These are phyloP conservation scores for Kernera saxatilis DNA, from an alignment of 345 rosid genomes.

Conservation along the genomic window DNA sequence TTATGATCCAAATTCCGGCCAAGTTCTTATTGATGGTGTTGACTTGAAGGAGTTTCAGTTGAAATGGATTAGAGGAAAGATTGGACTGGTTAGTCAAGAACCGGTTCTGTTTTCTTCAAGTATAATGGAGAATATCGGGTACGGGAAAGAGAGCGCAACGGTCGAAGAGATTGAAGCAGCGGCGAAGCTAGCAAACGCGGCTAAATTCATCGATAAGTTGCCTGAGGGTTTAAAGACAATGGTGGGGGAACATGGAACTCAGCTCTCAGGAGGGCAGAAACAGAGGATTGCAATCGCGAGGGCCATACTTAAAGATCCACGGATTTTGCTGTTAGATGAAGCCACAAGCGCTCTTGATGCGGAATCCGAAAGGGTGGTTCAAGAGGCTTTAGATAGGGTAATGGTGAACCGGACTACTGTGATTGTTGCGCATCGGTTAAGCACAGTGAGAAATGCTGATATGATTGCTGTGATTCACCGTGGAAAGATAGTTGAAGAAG, in stretches of 20 bases:
- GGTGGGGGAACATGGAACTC: slow-evolving; percentile 87
- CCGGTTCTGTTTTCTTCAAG: slow-evolving; percentile 57
- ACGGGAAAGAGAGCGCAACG: slow-evolving; percentile 63
- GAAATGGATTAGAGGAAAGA: slow-evolving; percentile 59
- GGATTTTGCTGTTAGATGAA: slow-evolving; percentile 68
- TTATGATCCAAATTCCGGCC: slow-evolving; percentile 60
- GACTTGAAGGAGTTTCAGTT: slow-evolving; percentile 58
- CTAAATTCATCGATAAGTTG: slow-evolving; percentile 57
- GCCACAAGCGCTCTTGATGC: slow-evolving; percentile 84
- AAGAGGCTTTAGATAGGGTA: slow-evolving; percentile 66
- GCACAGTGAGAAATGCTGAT: slow-evolving; percentile 61
- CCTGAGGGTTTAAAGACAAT: slow-evolving; percentile 72
- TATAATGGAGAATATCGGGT: slow-evolving; percentile 58
- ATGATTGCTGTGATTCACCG: slow-evolving; percentile 60
- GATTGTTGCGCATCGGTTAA: slow-evolving; percentile 71
- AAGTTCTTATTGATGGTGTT: slow-evolving; percentile 57
- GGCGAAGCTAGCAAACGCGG: slow-evolving; percentile 59
- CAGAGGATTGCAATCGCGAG: slow-evolving; percentile 79
- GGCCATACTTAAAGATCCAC: slow-evolving; percentile 60
- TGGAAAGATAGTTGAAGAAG: slow-evolving; percentile 72
- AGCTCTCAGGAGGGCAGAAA: slow-evolving; percentile 85
- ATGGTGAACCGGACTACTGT: slow-evolving; percentile 69
- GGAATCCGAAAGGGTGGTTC: slow-evolving; percentile 65
- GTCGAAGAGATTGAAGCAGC: slow-evolving; percentile 50
- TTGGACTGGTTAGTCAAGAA: slow-evolving; percentile 75